Evolutionary conservation across 768 basidiomycete genomes (phyloP).

Genomic region (Xerocomus brunneocitrinus): DNA sequence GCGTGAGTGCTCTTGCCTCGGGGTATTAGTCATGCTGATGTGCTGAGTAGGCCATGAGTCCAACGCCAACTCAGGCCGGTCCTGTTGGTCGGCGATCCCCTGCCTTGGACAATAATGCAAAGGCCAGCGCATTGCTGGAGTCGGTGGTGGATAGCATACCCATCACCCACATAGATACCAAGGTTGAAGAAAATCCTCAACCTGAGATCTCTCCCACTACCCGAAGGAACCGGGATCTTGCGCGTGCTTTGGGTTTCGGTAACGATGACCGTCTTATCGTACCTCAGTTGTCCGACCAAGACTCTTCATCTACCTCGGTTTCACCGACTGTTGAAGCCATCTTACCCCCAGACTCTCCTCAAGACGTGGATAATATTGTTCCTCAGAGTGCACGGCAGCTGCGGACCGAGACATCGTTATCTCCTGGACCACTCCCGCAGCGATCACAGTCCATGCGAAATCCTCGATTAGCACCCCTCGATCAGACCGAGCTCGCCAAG

Average conservation of each 20-base stretch:
- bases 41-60: constrained; percentile 50
- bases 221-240: constrained; percentile 69
- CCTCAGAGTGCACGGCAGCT: constrained; percentile 3
- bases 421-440: constrained; percentile 20
- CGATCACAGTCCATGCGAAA: constrained; percentile 37
- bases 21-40: constrained; percentile 6
- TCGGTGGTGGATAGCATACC: constrained; percentile 56
- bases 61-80: constrained; percentile 38
- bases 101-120: constrained; percentile 47
- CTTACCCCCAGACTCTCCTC: constrained; percentile 20
- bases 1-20: constrained; percentile 30
- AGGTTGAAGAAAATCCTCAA: constrained; percentile 23
- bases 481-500: constrained; percentile 52
- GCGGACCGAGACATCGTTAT: constrained; percentile 5
- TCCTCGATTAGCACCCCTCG: constrained; percentile 37
- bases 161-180: constrained; percentile 30
- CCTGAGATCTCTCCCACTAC: constrained; percentile 46
- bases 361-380: constrained; percentile 12
- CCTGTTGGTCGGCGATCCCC: constrained; percentile 29
- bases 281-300: constrained; percentile 20
- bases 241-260: constrained; percentile 67
- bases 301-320: constrained; percentile 27
- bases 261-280: constrained; percentile 31
- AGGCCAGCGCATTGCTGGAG: constrained; percentile 63
- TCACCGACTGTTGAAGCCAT: constrained; percentile 35